Base-by-base conservation (phyloP, 2,329 filamentous ascomycete species). In the Fusarium brevicatenulatum region DNA sequence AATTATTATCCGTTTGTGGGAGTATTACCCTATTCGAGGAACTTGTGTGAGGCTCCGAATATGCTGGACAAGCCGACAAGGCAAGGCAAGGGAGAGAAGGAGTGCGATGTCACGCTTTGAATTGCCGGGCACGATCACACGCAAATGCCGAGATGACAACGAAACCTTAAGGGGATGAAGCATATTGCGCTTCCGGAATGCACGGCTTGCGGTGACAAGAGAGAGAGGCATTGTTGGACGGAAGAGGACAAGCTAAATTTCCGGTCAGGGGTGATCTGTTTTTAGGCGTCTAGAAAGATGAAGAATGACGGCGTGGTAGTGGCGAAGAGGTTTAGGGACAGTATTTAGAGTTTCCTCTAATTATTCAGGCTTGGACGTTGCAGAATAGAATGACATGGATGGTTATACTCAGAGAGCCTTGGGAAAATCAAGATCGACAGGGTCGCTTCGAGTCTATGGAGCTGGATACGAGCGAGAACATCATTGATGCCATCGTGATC, bases 101-200 rank as follows among this genome's bases (percentile, higher is more conserved):
- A 40, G n/a, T 30, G 21, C 58, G 30, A 69, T 58, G 65, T 36
- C 56, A 63, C 47, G 46, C 34, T 54, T 39, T 32, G 57, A 69
- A 72, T 40, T 71, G 64, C 69, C 68, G 69, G 40, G 19, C 53
- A 18, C 64, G 64, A 70, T 71, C 56, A 49, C 53, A 69, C 32
- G n/a, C 57, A 69, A 71, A 54, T 71, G 57, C 69, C 69, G 69
- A 65, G 23, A 57, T 54, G 47, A 64, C 34, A 57, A 59, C 52
- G 23, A 39, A 57, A 43, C 46, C n/a, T 47, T 43, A 34, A 50
- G 36, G 43, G 50, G 53, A 58, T 65, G 32, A 63, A 69, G 58
- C 66, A 57, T 18, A 53, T 44, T 21, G 37, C 21, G 39, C 40
- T 39, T 47, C 63, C 55, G 30, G 40, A 52, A 43, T 34, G 32